phyloP scores from a whole-genome alignment of 1,139 yeast genomes.

The Saccharomyces hybrid region DNA sequence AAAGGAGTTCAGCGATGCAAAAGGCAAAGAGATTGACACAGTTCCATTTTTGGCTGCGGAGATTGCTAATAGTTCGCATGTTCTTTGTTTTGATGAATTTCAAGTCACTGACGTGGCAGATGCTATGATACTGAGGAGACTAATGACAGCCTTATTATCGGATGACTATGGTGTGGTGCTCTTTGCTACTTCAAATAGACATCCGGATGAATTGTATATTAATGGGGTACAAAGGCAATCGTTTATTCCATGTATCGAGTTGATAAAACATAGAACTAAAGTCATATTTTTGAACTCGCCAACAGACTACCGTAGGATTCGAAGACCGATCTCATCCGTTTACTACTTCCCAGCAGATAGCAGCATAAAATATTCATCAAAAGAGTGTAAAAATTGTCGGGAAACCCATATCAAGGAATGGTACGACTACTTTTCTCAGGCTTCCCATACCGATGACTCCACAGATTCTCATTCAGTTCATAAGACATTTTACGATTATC shows the following conservation, averaged over 20 bases:
- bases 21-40: conserved; percentile 63
- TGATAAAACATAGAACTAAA: conserved; percentile 62
- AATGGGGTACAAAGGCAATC: conserved; percentile 90
- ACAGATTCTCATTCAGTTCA: conserved; percentile 9
- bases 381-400: conserved; percentile 46
- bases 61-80: conserved; percentile 65
- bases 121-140: conserved; percentile 84
- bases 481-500: conserved; percentile 17
- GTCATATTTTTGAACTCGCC: conserved; percentile 83
- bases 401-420: conserved; percentile 62
- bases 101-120: conserved; percentile 97
- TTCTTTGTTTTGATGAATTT: conserved; percentile 90
- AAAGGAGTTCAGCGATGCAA: conserved; percentile 29
- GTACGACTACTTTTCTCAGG: conserved; percentile 70
- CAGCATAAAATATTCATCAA: conserved; percentile 40
- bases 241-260: conserved; percentile 83
- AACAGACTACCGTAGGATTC: conserved; percentile 85
- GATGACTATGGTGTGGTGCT: conserved; percentile 74
- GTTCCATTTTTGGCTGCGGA: conserved; percentile 80
- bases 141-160: conserved; percentile 53
- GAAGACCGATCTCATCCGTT: conserved; percentile 73
- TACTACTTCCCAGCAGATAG: conserved; percentile 71
- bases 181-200: conserved; percentile 91
- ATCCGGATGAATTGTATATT: conserved; percentile 85
- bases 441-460: conserved; percentile 37